Base-by-base conservation (phyloP, 768 basidiomycete species). In the Sarcodon sp. region DNA sequence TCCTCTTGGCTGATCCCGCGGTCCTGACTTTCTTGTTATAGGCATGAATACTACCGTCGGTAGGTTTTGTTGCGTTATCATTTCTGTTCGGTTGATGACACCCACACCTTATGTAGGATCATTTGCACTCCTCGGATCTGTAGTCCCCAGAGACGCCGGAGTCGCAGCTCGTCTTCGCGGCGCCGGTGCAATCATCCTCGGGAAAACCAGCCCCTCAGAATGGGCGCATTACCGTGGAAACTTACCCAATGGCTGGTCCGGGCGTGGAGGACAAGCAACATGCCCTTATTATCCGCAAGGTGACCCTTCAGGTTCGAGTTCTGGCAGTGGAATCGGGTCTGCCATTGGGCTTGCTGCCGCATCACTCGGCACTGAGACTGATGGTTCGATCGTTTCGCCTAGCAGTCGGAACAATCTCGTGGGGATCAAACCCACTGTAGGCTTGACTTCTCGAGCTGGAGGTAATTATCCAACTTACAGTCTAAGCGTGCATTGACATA, bases 301-400 rank as follows among this genome's bases (percentile, higher is more conserved):
- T 10, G 53, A 69, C 47, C 66, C 71, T 2, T 64, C 59, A 15
- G 69, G 68, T 21, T 67, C 66, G 13, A 68, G 67, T 46, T 65
- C 68, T 7, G 72, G 72, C 13, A 69, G 68, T 50, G 71, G 64
- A 4, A 59, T 68, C 18, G 58, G 66, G 4, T 51, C 62, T 5
- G 56, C 73, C 7, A 54, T 75, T 33, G 72, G 74, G 12, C 64
- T 76, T 27, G 64, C 65, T 3, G 61, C 70, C 0, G 70, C 55
- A 9, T 54, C 68, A 12, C 61, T 76, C 18, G 73, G 75, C 11
- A 65, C 67, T 0, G 74, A 75, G 54, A 75, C 69, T 6, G 65
- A 70, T 45, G 74, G 76, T 15, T 70, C 68, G 11, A 75, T 75
- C 49, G 57, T 68, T 33, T 68, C 59, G 11, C 75, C 74, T 0